phyloP scores from a whole-genome alignment of 495 filamentous ascomycete species.

The Hypoxylon lienhwacheense region DNA sequence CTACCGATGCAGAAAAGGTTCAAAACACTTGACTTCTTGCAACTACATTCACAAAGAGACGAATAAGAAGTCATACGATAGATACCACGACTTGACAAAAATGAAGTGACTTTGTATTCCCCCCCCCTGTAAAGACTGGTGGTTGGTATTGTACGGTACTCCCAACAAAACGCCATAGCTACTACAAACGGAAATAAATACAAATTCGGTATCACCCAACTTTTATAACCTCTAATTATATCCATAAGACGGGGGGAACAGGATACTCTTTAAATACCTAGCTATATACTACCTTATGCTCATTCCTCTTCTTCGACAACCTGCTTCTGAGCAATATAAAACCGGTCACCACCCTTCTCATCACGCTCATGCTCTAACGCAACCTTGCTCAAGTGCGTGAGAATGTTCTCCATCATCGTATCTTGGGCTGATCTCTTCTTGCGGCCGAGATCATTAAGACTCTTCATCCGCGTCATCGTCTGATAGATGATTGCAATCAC shows the following conservation, averaged over 20 bases:
- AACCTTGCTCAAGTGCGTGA: constrained; percentile 73
- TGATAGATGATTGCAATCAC: constrained; percentile 79
- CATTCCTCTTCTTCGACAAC: constrained; percentile 68
- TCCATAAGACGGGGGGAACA: too few species aligned
- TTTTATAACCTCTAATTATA: too few species aligned
- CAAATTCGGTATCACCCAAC: constrained; percentile 1
- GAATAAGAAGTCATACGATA: neutral
- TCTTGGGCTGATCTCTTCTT: constrained; percentile 73
- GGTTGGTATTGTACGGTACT: constrained; percentile 25
- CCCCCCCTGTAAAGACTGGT: constrained; percentile 24
- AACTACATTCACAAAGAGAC: neutral
- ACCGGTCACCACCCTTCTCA: constrained; percentile 58
- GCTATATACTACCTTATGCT: neutral
- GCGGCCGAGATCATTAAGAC: constrained; percentile 76
- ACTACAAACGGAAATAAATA: constrained; percentile 8
- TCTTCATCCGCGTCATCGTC: constrained; percentile 66
- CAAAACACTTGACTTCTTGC: too few species aligned
- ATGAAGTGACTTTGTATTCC: constrained; percentile 24
- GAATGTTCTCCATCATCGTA: constrained; percentile 80
- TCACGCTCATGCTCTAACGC: constrained; percentile 69
- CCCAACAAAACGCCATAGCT: constrained; percentile 5
- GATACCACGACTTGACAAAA: constrained; percentile 14
- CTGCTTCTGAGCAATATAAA: constrained; percentile 61
- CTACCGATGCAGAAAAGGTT: too few species aligned
- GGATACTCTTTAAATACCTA: neutral